Evolutionary conservation across 129 eudicot genomes (phyloP), one percentile per base, ranked within the genome.

Genomic region (Tagetes erecta): DNA sequence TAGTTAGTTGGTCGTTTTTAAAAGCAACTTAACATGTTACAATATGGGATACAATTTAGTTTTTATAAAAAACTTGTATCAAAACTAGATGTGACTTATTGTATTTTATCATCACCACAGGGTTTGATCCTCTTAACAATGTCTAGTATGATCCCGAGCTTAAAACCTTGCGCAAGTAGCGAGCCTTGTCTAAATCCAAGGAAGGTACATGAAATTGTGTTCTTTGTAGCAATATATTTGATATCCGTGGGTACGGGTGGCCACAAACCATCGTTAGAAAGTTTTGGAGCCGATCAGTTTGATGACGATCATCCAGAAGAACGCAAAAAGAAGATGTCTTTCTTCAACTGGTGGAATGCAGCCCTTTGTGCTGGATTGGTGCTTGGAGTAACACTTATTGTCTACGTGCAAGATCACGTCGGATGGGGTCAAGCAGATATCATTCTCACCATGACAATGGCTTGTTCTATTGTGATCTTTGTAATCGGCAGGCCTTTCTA

Each of bases 201-300:
- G 51, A 85, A 75, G 72, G 51, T 83, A 71, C 98, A 92, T 20
- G 82, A 70, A 72, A 75, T 83, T 9, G 78, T 87, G 63, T 89
- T 92, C 82, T 89, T 86, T 67, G 13, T 84, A 1, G 92, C 92
- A 3, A 84, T 87, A 60, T 92, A 92, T 78, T 52, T 89, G 79
- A 70, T 89, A 72, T 86, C 98, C 2, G 36, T 86, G 2, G 96
- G 92, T 6, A 92, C 98, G 0, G 98, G 96, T 36, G 98, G 98
- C 37, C 89, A 87, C 80, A 92, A 92, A 74, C 95, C 98, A 2
- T 81, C 87, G 34, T 64, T 92, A 57, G 96, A 89, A 80, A 89
- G 98, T 74, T 92, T 92, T n/a, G 98, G 98, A 66, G 96, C 95
- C 1, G 95, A 92, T 76, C 98, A 92, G 45, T 92, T 89, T 40